Base-by-base conservation (phyloP, 805 yeast species). In the Candida broadrunensis region DNA sequence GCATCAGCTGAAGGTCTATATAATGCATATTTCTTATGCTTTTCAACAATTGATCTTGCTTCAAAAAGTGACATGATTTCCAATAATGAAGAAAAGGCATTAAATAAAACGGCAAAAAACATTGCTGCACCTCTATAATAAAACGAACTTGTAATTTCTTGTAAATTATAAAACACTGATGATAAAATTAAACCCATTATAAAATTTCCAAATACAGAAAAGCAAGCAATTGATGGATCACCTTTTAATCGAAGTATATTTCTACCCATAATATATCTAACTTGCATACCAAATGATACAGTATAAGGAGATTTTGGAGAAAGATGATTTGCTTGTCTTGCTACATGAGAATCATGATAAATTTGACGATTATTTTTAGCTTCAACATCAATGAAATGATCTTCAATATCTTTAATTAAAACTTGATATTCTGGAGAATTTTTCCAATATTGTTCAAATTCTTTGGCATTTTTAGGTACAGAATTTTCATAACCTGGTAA, bases 1-100 rank as follows among this genome's bases (percentile, higher is more conserved):
- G 88, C 85, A 53, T 85, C 91, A 3, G 87, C 80, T 12, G 88
- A 73, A 2, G 90, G 89, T 43, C 81, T 80, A 56, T 83, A 87
- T 43, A 85, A 72, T 0, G 88, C 80, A 50, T 82, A 86, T 36
- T 75, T 73, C 52, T 81, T 80, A 56, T 86, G 95, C 54, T 86
- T 85, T 50, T 75, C 77, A 20, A 83, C 73, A 46, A 86, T 78
- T 21, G 83, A 79, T 63, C 85, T 77, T 42, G 75, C 76, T 44
- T 77, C 77, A 51, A 78, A 82, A 41, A 81, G 63, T 8, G 75
- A 59, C 52, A 81, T 70, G 43, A 81, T 75, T 54, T 81, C 86
- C 47, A 81, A 75, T 49, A 81, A 65, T 3, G 85, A 70, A 23
- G 78, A 62, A 60, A 82, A 75, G 9, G 84, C 82, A 56, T 78